Conservation (phyloP, 2,329 filamentous ascomycete species). For the Knoxdaviesia capensis region DNA sequence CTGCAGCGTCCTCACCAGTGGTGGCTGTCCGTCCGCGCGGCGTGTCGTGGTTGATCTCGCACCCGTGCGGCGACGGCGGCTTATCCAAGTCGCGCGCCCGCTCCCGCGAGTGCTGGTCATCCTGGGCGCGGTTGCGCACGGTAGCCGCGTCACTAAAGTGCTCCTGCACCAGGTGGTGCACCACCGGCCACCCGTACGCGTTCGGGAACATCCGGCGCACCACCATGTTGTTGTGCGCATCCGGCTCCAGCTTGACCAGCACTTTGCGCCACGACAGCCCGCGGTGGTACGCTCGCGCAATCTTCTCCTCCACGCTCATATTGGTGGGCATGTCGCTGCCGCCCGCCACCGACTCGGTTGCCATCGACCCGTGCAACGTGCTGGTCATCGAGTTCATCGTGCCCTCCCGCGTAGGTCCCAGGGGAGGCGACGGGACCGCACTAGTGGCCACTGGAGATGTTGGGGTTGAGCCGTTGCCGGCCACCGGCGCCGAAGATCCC, state of each 20-base stretch:
- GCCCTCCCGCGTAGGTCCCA: constrained; percentile 16
- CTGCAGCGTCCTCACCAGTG: constrained; percentile 19
- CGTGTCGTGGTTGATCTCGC: constrained; percentile 30
- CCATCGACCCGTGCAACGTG: not conserved
- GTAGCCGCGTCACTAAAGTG: constrained; percentile 62
- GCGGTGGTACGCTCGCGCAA: constrained; percentile 83
- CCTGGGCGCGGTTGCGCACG: constrained; percentile 44
- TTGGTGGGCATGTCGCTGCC: constrained; percentile 31
- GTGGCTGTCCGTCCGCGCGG: not conserved
- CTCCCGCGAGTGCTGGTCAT: constrained; percentile 42
- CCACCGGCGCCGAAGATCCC: constrained; percentile 13
- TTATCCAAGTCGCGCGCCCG: constrained; percentile 40
- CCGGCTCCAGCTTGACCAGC: constrained; percentile 81
- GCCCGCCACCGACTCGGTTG: constrained; percentile 17
- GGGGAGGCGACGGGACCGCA: not conserved
- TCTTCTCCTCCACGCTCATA: constrained; percentile 94
- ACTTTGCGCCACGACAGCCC: constrained; percentile 93
- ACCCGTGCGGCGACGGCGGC: constrained; percentile 39
- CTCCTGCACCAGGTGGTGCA: constrained; percentile 85
- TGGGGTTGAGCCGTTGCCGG: not conserved
- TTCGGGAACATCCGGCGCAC: constrained; percentile 94
- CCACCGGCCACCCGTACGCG: constrained; percentile 90
- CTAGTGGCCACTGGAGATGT: not conserved
- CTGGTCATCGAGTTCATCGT: constrained; percentile 16
- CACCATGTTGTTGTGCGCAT: constrained; percentile 97